Base-by-base conservation (phyloP, 495 filamentous ascomycete genomes). In the Penicillium paxilli region DNA sequence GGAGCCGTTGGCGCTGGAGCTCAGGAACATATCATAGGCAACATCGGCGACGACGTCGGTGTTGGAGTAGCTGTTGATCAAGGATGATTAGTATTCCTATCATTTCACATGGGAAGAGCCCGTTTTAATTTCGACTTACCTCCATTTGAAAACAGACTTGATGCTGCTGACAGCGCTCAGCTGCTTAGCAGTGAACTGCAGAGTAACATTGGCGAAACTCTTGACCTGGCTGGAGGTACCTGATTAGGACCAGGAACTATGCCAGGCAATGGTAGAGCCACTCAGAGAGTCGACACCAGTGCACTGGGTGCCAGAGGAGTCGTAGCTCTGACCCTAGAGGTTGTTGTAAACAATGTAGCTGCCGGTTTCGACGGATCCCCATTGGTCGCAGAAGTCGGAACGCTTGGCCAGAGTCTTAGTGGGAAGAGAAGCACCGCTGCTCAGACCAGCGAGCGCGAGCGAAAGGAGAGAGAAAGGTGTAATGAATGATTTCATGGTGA, bases 1-100 rank as follows among this genome's bases (percentile, higher is more conserved):
- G 32, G 61, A 61, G 20, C 75, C 75, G 47, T 62, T 62, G 9
- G 79, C 59, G 17, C 72, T 74, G 20, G 77, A 71, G 16, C 73
- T 72, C 35, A 79, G 76, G 71, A 86, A 89, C 53, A 87, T 68
- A 62, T 88, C 85, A 63, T 88, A 88, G 20, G 84, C 70, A 17
- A 88, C 85, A 59, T 88, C 74, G 20, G 82, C 81, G n/a, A 84
- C 77, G 35, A 85, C 66, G 47, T 61, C 57, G 40, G 62, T 76
- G 30, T 78, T 82, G 1, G 78, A 75, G 69, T 87, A 86, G 54
- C 81, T 84, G 42, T 57, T n/a, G 4, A 42, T n/a, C n/a, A 3
- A 26, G n/a, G 12, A 24, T 22, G 11, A 28, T 55, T 44, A 55
- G 46, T 16, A 30, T n/a, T n/a, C 26, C 7, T 20, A 21, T 28